A percentile compares a stretch with the other conserved stretches of the same genome.
Conservation (phyloP, 257 asterid species). For the Capsicum baccatum region DNA sequence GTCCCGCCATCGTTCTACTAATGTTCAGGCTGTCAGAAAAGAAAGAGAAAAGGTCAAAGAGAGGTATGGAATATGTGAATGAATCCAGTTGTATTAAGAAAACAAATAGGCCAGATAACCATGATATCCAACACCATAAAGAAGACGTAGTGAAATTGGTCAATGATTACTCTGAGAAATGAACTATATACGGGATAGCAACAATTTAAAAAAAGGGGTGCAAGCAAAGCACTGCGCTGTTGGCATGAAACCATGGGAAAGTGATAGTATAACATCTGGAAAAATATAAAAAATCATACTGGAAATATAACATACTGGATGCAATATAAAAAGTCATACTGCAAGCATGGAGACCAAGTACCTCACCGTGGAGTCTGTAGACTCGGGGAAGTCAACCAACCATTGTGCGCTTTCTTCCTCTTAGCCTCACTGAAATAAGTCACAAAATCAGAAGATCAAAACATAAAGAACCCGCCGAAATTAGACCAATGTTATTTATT, state of each 20-base stretch:
- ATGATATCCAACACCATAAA: background rate
- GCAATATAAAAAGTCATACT: too few species aligned
- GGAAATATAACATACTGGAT: background rate
- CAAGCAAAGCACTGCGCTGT: background rate
- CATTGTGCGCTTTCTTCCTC: constrained; percentile 96
- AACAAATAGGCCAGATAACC: background rate
- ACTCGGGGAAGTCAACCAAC: constrained; percentile 56
- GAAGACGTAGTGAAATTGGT: background rate
- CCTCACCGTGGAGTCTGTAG: constrained; percentile 27
- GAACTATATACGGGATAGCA: background rate
- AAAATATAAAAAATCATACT: background rate
- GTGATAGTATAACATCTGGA: background rate
- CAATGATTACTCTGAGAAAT: background rate
- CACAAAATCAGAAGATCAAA: constrained; percentile 19
- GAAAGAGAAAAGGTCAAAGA: too few species aligned
- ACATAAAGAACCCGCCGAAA: constrained; percentile 22
- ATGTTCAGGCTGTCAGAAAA: too few species aligned
- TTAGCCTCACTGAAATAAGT: constrained; percentile 64
- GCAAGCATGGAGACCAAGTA: constrained; percentile 19
- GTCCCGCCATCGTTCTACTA: background rate
- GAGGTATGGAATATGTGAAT: background rate
- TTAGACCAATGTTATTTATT: background rate
- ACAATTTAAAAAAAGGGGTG: background rate
- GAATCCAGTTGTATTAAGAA: background rate
- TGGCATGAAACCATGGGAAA: background rate